Conservation (phyloP, 2,329 filamentous ascomycete genomes). For the Epichloe uncinata region DNA sequence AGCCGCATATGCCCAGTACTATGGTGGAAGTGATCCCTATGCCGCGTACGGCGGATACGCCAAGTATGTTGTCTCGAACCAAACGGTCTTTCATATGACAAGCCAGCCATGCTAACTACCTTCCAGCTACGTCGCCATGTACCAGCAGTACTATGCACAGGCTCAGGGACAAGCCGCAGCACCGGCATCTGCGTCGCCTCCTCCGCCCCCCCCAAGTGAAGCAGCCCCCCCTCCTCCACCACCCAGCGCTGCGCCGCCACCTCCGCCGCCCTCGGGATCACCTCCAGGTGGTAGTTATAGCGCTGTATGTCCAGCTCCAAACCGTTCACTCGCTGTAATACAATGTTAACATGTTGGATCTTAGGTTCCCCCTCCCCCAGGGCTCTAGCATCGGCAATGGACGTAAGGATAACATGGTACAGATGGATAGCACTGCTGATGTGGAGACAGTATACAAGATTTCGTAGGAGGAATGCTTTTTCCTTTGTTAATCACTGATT, state of each 20-base stretch:
- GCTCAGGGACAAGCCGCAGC: constrained; percentile 33
- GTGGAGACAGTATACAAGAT: neutral
- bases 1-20: constrained; percentile 76
- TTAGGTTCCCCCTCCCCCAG: constrained; percentile 43
- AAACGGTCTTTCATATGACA: neutral
- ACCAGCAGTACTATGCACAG: constrained; percentile 55
- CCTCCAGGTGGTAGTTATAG: constrained; percentile 48
- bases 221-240: constrained; percentile 53
- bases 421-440: constrained; percentile 3
- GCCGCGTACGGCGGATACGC: constrained; percentile 83
- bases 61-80: constrained; percentile 35
- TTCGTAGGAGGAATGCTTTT: neutral
- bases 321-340: neutral
- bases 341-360: neutral
- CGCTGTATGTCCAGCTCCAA: constrained; percentile 38
- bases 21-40: constrained; percentile 65
- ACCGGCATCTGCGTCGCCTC: constrained; percentile 37
- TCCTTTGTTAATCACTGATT: constrained; percentile 3
- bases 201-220: constrained; percentile 46
- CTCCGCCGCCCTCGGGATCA: constrained; percentile 29
- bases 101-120: constrained; percentile 10
- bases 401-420: constrained; percentile 1
- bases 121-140: constrained; percentile 51
- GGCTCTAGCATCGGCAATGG: constrained; percentile 24
- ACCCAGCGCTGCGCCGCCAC: constrained; percentile 35